Evolutionary conservation across 345 rosid genomes (phyloP).

Genomic region (Trapa bicornis): DNA sequence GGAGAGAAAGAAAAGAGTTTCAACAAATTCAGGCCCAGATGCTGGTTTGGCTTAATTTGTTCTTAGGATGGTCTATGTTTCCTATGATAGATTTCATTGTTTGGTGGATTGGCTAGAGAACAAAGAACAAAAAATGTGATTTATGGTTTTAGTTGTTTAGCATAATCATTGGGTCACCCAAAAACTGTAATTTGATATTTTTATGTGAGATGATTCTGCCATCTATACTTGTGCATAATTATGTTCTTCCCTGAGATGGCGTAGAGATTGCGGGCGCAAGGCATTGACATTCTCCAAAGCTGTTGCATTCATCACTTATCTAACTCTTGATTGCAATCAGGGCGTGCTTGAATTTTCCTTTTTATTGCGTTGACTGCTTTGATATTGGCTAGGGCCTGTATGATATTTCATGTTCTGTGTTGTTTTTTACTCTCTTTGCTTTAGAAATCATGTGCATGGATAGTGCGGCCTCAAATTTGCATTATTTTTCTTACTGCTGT

Average conservation of each 20-base stretch:
- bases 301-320: background rate
- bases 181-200: background rate
- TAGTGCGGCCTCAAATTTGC: background rate
- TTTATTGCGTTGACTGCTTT: background rate
- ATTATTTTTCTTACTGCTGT: background rate
- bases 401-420: no score
- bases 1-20: constrained; percentile 32
- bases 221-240: background rate
- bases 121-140: constrained; percentile 3
- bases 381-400: background rate
- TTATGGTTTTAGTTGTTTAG: background rate
- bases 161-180: constrained; percentile 1
- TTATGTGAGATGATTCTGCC: constrained; percentile 1
- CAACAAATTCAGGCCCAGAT: constrained; percentile 1
- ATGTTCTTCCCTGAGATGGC: background rate
- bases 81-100: constrained; percentile 8
- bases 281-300: background rate
- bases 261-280: background rate
- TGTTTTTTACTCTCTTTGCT: background rate
- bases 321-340: background rate
- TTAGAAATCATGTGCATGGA: background rate
- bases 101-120: constrained; percentile 6
- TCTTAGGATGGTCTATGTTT: background rate
- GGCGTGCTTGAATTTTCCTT: background rate
- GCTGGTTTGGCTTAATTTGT: constrained; percentile 4